A percentile compares a stretch with the other conserved stretches of the same genome.
These are phyloP conservation scores for Cyathus striatus DNA, from an alignment of 768 basidiomycete species.

Conservation along the genomic window DNA sequence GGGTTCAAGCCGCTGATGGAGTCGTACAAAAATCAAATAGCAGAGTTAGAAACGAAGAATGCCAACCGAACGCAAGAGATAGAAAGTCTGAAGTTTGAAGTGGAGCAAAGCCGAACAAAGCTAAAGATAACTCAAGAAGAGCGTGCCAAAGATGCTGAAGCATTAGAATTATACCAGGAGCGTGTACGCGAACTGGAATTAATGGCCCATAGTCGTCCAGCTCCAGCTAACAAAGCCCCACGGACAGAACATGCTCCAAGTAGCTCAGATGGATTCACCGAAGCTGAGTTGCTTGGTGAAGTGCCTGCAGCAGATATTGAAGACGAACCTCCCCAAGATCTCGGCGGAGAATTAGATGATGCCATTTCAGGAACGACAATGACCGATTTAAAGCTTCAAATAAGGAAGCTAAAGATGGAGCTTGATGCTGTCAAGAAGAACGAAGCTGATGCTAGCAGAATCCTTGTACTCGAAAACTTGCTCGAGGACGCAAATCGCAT, in stretches of 20 bases:
- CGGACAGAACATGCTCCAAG: not conserved
- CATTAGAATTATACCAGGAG: constrained; percentile 87
- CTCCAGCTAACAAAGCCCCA: not conserved
- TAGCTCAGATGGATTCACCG: constrained; percentile 13
- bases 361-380: constrained; percentile 79
- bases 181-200: constrained; percentile 86
- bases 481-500: constrained; percentile 87
- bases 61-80: constrained; percentile 65
- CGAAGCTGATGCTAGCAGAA: constrained; percentile 68
- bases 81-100: constrained; percentile 66
- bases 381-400: constrained; percentile 88
- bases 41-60: constrained; percentile 70
- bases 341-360: constrained; percentile 85
- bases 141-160: constrained; percentile 74
- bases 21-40: constrained; percentile 83
- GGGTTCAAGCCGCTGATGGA: constrained; percentile 89
- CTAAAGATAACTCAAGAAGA: constrained; percentile 67
- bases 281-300: constrained; percentile 37
- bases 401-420: constrained; percentile 78
- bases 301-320: constrained; percentile 27
- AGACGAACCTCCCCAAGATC: constrained; percentile 51
- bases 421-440: constrained; percentile 70
- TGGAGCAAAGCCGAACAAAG: constrained; percentile 70
- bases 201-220: constrained; percentile 35
- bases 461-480: constrained; percentile 86